Evolutionary conservation across 2,329 filamentous ascomycete species (phyloP).

Genomic region (Aspergillus awamori): DNA sequence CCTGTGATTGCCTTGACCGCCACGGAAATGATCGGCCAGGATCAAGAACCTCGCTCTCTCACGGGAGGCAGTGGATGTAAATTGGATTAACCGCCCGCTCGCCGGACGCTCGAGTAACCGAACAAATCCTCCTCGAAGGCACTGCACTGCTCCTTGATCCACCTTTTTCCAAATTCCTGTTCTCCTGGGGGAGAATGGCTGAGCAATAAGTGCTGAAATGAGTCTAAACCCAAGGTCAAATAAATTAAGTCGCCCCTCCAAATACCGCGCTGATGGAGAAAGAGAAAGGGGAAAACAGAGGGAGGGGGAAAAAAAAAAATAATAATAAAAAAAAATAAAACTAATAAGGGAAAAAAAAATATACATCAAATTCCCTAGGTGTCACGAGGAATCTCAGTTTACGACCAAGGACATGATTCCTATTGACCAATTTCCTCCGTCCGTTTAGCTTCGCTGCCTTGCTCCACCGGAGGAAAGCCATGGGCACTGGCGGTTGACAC

Average conservation of each 20-base stretch:
- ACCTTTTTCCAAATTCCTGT: background rate
- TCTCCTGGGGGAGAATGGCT: background rate
- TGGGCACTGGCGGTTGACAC: background rate
- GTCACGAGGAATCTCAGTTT: slow-evolving; percentile 1
- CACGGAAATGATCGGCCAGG: slow-evolving; percentile 25
- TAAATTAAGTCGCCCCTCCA: slow-evolving; percentile 6
- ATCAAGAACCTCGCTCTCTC: slow-evolving; percentile 20
- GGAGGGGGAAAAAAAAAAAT: no score
- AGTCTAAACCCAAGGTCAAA: background rate
- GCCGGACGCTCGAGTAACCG: background rate
- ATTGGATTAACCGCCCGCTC: slow-evolving; percentile 1
- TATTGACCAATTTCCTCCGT: slow-evolving; percentile 8
- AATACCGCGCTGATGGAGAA: background rate
- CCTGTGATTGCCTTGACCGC: slow-evolving; percentile 17
- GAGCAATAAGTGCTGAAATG: background rate
- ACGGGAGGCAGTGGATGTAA: background rate
- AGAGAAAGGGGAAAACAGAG: no score
- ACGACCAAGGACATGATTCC: background rate
- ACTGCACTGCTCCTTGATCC: background rate
- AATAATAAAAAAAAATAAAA: no score
- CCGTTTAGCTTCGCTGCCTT: background rate
- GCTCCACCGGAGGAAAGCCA: background rate
- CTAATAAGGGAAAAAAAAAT: no score
- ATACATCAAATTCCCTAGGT: background rate
- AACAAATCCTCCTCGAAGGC: background rate